A percentile compares a stretch with the other conserved stretches of the same genome.
These are phyloP conservation scores for Panaeolus papilionaceus DNA, from an alignment of 768 basidiomycete genomes.

Conservation along the genomic window DNA sequence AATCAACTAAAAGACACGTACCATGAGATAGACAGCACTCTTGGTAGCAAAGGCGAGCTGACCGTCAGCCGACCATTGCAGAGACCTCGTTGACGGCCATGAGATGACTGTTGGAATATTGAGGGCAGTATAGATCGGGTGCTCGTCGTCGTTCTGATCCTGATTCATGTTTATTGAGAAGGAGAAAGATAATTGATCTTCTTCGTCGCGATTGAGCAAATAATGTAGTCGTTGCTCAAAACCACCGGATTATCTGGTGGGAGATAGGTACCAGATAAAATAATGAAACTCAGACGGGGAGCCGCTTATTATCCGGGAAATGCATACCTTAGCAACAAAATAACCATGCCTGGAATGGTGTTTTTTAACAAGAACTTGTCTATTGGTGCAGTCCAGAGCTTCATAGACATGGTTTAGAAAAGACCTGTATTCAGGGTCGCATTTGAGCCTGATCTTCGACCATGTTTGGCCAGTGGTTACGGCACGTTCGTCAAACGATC, in stretches of 20 bases:
- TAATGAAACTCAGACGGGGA: constrained; percentile 9
- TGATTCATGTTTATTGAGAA: neutral
- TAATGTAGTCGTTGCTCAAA: constrained; percentile 8
- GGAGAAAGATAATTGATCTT: neutral
- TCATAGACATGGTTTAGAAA: neutral
- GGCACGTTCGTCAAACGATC: neutral
- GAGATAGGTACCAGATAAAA: constrained; percentile 11
- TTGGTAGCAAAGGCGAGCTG: constrained; percentile 74
- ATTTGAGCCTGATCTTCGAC: neutral
- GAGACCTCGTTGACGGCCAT: constrained; percentile 58
- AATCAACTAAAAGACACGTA: constrained; percentile 36
- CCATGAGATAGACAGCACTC: constrained; percentile 71
- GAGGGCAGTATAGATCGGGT: constrained; percentile 55
- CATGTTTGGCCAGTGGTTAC: constrained; percentile 9
- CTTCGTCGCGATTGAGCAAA: neutral
- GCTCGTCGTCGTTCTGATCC: neutral
- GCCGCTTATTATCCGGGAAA: constrained; percentile 11
- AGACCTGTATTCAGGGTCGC: neutral
- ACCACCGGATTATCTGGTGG: constrained; percentile 9
- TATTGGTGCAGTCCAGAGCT: neutral
- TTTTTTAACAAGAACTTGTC: neutral
- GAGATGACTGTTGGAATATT: constrained; percentile 65
- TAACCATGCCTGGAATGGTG: neutral
- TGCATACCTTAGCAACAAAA: constrained; percentile 10
- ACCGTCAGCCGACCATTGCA: constrained; percentile 82